Evolutionary conservation across 2,329 filamentous ascomycete species (phyloP), one percentile per base, ranked within the genome.

Genomic region (Claviceps quebecensis): DNA sequence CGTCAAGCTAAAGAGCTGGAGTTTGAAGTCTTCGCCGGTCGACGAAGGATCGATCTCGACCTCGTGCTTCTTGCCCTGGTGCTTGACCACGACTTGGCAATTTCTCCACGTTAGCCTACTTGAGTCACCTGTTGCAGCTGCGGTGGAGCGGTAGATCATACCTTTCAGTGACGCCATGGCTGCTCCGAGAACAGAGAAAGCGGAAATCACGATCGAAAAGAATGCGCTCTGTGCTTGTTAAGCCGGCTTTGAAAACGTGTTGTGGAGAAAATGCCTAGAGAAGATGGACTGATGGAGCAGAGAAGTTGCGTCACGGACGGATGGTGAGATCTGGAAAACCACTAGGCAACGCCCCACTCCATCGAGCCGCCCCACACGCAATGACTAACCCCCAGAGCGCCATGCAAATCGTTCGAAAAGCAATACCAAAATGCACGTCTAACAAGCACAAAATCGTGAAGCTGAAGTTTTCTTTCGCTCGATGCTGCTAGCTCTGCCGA

Each of bases 51-150:
- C 91, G 62, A 98, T 80, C 55, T 97, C 91, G 66, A 98, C 80
- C 64, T 97, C 83, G 73, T 97, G 86, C 67, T 90, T 91, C 69
- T 93, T 96, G 72, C 91, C 91, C 65, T 89, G 83, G 67, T 98
- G 91, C 71, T 95, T 97, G 59, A 98, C 84, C 65, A 89, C 76
- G 59, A 98, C 90, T 95, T 57, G 13, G 4, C 19, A 45, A 26
- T 17, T 44, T 38, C 40, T 3, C 47, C 19, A 34, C 14, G 55
- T 65, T 47, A 64, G 56, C 49, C 53, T 38, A 13, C 44, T 46
- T 43, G 34, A 19, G 40, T 19, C 40, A 43, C 38, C 6, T 29
- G 44, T 22, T 52, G 19, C 45, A 45, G 44, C 19, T 47, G 6
- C 14, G 13, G 38, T 55, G 54, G 59, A 55, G 56, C 53, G 39